Percentiles rank a stretch among this genome's conserved stretches.
Evolutionary conservation across 2,329 filamentous ascomycete species (phyloP).

Genomic region (Phaeosphaeriaceae sp.): DNA sequence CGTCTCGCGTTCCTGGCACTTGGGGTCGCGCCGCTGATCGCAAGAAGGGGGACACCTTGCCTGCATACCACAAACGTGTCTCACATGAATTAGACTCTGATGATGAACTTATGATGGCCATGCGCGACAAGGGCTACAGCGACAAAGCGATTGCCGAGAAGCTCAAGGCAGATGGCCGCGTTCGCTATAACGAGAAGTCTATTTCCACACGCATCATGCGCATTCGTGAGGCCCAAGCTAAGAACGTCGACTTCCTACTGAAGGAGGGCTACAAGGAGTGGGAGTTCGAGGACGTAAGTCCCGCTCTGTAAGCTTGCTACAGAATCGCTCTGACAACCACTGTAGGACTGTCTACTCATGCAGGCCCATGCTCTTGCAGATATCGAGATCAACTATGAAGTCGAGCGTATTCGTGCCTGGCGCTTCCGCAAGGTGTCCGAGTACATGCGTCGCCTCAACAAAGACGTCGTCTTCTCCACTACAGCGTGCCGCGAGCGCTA

Average conservation of each 20-base stretch:
- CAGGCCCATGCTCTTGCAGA: slow-evolving; percentile 51
- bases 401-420: slow-evolving; percentile 50
- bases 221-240: slow-evolving; percentile 52
- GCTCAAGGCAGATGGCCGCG: slow-evolving; percentile 51
- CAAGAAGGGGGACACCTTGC: slow-evolving; percentile 45
- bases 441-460: slow-evolving; percentile 50
- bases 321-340: neutral
- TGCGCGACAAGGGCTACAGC: slow-evolving; percentile 52
- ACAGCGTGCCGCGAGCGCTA: slow-evolving; percentile 56
- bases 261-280: slow-evolving; percentile 58
- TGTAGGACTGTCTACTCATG: slow-evolving; percentile 55
- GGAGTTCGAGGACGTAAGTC: slow-evolving; percentile 57
- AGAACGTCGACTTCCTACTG: slow-evolving; percentile 54
- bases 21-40: slow-evolving; percentile 29
- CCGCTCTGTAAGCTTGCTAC: neutral
- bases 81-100: slow-evolving; percentile 54
- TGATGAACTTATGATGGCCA: slow-evolving; percentile 54
- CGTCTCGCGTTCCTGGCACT: slow-evolving; percentile 26
- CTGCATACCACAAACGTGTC: slow-evolving; percentile 52
- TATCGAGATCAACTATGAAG: slow-evolving; percentile 50
- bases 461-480: slow-evolving; percentile 52
- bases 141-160: slow-evolving; percentile 55
- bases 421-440: slow-evolving; percentile 56
- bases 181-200: slow-evolving; percentile 55
- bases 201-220: slow-evolving; percentile 57